A percentile compares a stretch with the other conserved stretches of the same genome.
phyloP scores from a whole-genome alignment of 768 basidiomycete genomes.

The Lentinus tigrinus region DNA sequence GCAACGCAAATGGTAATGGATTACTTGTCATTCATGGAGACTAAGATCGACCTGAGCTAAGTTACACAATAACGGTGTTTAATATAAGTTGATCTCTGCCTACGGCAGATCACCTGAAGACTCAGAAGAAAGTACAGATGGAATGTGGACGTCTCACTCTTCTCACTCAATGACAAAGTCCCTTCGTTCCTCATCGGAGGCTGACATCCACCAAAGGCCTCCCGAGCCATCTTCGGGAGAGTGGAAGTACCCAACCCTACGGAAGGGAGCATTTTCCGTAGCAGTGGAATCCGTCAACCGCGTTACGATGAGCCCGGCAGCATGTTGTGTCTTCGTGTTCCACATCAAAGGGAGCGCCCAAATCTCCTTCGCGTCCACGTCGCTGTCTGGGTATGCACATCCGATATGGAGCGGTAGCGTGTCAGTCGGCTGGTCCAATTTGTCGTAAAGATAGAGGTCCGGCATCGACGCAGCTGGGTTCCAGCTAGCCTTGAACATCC shows the following conservation, averaged over 20 bases:
- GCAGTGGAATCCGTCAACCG: neutral
- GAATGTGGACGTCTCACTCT: neutral
- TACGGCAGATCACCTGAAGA: no score
- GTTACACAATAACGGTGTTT: no score
- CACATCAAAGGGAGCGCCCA: conserved; percentile 3
- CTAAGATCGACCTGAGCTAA: no score
- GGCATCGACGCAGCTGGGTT: neutral
- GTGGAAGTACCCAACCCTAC: conserved; percentile 4
- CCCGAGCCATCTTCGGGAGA: neutral
- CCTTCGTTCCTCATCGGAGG: neutral
- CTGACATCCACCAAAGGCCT: neutral
- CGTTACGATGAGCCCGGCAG: conserved; percentile 4
- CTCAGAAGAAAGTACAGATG: no score
- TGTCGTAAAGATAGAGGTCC: neutral
- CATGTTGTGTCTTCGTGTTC: conserved; percentile 1
- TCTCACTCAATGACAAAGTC: no score
- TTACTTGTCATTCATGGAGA: no score
- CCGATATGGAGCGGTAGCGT: neutral
- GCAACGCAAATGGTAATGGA: no score
- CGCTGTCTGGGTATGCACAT: conserved; percentile 2
- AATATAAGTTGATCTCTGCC: no score
- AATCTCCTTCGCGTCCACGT: neutral
- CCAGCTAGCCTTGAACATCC: neutral
- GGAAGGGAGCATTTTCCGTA: neutral
- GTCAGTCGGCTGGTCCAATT: neutral